phyloP scores from a whole-genome alignment of 305 asterid genomes.

The Andrographis paniculata region DNA sequence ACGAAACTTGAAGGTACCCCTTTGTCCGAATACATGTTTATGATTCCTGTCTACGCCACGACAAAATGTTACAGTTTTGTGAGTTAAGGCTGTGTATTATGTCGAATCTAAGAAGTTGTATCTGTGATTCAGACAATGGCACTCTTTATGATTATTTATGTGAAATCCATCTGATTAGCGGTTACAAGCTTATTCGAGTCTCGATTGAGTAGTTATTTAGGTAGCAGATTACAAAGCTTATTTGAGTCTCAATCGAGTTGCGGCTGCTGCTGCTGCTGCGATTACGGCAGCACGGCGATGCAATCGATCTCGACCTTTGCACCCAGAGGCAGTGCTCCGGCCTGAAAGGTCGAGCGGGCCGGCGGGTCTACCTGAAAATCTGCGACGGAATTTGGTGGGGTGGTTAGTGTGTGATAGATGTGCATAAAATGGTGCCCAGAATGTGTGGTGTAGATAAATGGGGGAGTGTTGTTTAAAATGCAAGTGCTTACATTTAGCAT shows the following conservation, averaged over 20 bases:
- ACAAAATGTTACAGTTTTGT: not conserved
- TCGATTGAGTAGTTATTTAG: no score
- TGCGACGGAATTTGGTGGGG: slow-evolving; percentile 26
- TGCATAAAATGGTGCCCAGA: no score
- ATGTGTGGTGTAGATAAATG: not conserved
- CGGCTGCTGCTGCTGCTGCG: slow-evolving; percentile 1
- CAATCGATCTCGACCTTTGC: slow-evolving; percentile 49
- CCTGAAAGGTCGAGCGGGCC: slow-evolving; percentile 95
- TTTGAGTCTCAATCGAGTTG: not conserved
- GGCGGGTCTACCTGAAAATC: slow-evolving; percentile 86
- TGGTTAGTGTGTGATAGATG: not conserved
- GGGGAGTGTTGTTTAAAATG: not conserved
- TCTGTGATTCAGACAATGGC: no score
- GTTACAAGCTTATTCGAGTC: no score
- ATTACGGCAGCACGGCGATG: slow-evolving; percentile 31
- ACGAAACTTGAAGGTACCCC: no score
- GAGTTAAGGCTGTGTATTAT: not conserved
- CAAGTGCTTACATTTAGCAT: slow-evolving; percentile 66
- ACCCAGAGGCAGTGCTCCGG: slow-evolving; percentile 79
- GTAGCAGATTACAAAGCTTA: not conserved
- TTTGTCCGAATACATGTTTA: no score
- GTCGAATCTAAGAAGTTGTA: no score
- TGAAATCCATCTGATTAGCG: no score
- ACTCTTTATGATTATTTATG: no score
- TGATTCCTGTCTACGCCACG: no score